Evolutionary conservation across 805 yeast genomes (phyloP).

Genomic region (Wickerhamomyces rabaulensis): DNA sequence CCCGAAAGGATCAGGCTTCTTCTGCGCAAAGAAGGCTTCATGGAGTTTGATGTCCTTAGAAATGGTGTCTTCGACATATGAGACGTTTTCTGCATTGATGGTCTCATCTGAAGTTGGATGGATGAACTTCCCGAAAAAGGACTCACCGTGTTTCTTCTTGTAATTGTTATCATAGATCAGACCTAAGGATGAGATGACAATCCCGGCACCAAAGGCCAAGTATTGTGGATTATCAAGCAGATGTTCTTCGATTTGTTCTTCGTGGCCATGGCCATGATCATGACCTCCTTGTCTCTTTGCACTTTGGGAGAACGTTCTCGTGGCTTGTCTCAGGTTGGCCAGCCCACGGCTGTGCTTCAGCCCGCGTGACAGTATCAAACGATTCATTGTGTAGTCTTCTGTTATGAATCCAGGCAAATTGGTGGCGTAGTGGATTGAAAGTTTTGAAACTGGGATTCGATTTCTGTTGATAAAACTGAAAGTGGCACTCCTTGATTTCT

Average conservation of each 20-base stretch:
- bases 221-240: slow-evolving; percentile 2
- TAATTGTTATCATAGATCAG: slow-evolving; percentile 1
- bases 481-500: neutral
- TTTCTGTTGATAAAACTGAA: too few relatives aligned
- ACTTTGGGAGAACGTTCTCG: neutral
- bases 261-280: neutral
- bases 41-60: slow-evolving; percentile 1
- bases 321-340: neutral
- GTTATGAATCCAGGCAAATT: too few relatives aligned
- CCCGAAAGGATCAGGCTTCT: slow-evolving; percentile 1
- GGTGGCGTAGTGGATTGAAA: too few relatives aligned
- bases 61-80: slow-evolving; percentile 3
- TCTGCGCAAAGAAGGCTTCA: slow-evolving; percentile 4
- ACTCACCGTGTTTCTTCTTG: neutral
- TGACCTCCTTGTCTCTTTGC: neutral
- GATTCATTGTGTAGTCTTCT: neutral
- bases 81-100: neutral
- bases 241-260: slow-evolving; percentile 2
- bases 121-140: slow-evolving; percentile 5
- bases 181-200: neutral
- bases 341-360: too few relatives aligned
- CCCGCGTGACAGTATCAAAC: neutral
- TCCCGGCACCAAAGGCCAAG: neutral
- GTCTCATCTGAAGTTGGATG: slow-evolving; percentile 1
- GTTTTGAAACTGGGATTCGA: too few relatives aligned